A percentile compares a stretch with the other conserved stretches of the same genome.
Evolutionary conservation across 2,329 filamentous ascomycete species (phyloP).

Genomic region (Talaromyces pinophilus): DNA sequence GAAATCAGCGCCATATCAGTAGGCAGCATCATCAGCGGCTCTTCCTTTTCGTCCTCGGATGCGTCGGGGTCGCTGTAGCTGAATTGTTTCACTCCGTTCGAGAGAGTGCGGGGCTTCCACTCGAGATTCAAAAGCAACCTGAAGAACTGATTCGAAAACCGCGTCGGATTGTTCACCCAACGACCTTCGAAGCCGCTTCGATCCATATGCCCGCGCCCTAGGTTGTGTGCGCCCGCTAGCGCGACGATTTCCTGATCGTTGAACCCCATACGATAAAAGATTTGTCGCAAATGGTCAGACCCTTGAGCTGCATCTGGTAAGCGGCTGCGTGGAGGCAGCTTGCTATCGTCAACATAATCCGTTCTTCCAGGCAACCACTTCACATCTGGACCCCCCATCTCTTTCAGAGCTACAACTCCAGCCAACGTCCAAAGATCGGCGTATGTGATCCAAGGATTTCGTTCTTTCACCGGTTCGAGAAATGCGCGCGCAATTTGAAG

Average conservation of each 20-base stretch:
- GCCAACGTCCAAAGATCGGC: constrained; percentile 67
- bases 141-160: constrained; percentile 62
- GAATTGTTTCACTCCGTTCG: constrained; percentile 59
- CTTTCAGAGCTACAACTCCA: constrained; percentile 59
- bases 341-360: constrained; percentile 63
- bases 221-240: constrained; percentile 57
- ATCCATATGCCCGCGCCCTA: constrained; percentile 58
- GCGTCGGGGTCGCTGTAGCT: constrained; percentile 60
- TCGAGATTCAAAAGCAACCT: constrained; percentile 53
- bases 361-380: constrained; percentile 61
- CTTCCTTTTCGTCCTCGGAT: constrained; percentile 44
- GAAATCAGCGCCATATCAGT: constrained; percentile 62
- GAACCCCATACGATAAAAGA: constrained; percentile 64
- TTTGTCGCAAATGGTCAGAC: constrained; percentile 56
- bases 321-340: constrained; percentile 60
- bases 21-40: constrained; percentile 67
- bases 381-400: constrained; percentile 62
- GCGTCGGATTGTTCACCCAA: constrained; percentile 62
- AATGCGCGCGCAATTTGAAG: constrained; percentile 65
- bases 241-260: constrained; percentile 63
- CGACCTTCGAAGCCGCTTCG: constrained; percentile 59
- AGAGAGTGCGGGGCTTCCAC: constrained; percentile 57
- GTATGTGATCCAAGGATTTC: constrained; percentile 65
- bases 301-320: constrained; percentile 58
- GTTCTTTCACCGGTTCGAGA: constrained; percentile 62